These are phyloP conservation scores for Conoideocrella luteorostrata DNA, from an alignment of 2,329 filamentous ascomycete species.

Conservation along the genomic window DNA sequence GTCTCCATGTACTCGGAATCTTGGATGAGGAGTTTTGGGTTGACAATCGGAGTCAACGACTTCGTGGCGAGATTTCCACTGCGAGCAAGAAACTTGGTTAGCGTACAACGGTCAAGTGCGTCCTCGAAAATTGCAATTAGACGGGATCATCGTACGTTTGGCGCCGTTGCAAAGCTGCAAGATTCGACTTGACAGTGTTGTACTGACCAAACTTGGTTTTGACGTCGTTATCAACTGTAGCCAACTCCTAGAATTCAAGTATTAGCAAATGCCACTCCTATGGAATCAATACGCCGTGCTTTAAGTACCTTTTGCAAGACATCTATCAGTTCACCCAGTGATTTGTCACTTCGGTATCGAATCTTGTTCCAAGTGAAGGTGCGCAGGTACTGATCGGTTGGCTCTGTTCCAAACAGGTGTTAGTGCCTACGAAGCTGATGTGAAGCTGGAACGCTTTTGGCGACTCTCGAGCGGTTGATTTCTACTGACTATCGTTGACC, in stretches of 20 bases:
- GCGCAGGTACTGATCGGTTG: conserved; percentile 88
- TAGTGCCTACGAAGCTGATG: background rate
- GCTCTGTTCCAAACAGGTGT: conserved; percentile 52
- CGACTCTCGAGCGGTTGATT: too few relatives aligned
- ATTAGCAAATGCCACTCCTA: background rate
- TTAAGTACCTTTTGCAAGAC: conserved; percentile 71
- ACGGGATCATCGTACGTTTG: conserved; percentile 60
- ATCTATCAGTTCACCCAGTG: conserved; percentile 79
- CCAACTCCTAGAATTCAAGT: conserved; percentile 59
- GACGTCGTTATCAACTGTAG: conserved; percentile 91
- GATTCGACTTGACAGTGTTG: conserved; percentile 80
- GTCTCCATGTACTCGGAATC: conserved; percentile 97
- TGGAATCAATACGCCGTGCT: background rate
- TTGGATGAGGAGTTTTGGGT: conserved; percentile 72
- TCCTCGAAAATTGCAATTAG: background rate
- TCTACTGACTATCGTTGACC: conserved; percentile 78
- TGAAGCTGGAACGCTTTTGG: conserved; percentile 16
- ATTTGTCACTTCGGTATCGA: conserved; percentile 90
- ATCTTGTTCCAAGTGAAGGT: conserved; percentile 96
- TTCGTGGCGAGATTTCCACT: conserved; percentile 92
- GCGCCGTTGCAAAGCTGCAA: conserved; percentile 74
- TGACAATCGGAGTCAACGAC: conserved; percentile 82
- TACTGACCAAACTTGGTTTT: conserved; percentile 93
- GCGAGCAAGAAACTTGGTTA: conserved; percentile 1
- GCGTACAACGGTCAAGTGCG: background rate